These are phyloP conservation scores for Naegleria lovaniensis DNA, from an alignment of 208 protist species.

Conservation along the genomic window DNA sequence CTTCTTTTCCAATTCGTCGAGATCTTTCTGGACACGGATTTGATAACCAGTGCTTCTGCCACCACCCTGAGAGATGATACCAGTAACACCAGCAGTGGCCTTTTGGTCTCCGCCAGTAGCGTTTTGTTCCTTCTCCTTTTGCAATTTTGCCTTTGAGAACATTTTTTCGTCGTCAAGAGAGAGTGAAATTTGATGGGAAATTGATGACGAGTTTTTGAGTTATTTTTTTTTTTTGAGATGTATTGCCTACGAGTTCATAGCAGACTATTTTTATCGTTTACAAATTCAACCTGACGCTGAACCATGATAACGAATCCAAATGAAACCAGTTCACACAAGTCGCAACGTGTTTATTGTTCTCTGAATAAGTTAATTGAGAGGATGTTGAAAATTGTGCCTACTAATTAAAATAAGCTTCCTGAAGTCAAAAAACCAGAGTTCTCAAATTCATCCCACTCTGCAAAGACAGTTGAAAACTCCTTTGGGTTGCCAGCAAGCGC, in stretches of 20 bases:
- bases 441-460: not conserved
- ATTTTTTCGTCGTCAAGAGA: not conserved
- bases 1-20: not conserved
- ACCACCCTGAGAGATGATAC: not conserved
- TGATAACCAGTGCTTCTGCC: not conserved
- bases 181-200: not conserved
- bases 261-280: too few species aligned
- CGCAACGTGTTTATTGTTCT: too few species aligned
- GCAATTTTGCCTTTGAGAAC: not conserved
- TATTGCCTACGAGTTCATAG: too few species aligned
- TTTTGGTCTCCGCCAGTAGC: not conserved
- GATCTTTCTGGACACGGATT: slow-evolving; percentile 25
- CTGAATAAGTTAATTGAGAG: too few species aligned
- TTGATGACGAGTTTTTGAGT: too few species aligned
- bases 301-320: too few species aligned
- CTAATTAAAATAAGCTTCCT: too few species aligned
- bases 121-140: not conserved
- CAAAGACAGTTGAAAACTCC: not conserved
- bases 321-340: too few species aligned
- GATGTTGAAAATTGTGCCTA: too few species aligned
- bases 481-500: not conserved
- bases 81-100: not conserved
- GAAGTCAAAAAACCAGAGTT: too few species aligned
- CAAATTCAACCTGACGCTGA: too few species aligned
- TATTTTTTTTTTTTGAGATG: too few species aligned